Conservation (phyloP, 331 rosid species). For the Erythrophleum ivorense region DNA sequence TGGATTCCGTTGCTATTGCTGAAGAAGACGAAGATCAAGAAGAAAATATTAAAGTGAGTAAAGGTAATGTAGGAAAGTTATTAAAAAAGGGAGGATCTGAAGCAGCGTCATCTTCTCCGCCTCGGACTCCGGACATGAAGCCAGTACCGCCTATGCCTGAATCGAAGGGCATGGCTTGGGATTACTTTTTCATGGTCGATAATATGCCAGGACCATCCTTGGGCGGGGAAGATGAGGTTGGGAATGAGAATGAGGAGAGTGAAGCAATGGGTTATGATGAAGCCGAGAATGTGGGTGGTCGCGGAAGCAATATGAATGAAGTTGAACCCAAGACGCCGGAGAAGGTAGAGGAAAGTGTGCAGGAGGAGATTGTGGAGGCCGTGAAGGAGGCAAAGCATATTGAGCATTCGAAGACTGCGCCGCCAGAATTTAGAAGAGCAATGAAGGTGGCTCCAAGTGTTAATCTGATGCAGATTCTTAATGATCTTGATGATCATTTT, state of each 20-base stretch:
- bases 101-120: constrained; percentile 35
- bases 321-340: constrained; percentile 81
- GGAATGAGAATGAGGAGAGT: constrained; percentile 35
- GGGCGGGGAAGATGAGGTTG: constrained; percentile 47
- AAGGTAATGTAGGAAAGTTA: constrained; percentile 32
- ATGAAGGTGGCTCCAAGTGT: constrained; percentile 54
- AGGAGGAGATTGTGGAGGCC: constrained; percentile 43
- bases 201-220: constrained; percentile 64
- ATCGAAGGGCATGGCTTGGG: constrained; percentile 76
- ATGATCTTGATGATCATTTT: constrained; percentile 73
- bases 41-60: constrained; percentile 15
- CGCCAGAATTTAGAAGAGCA: constrained; percentile 67
- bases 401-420: constrained; percentile 76
- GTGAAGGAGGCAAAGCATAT: constrained; percentile 45
- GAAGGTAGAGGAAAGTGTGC: constrained; percentile 45
- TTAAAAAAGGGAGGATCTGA: constrained; percentile 43
- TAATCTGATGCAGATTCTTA: constrained; percentile 60
- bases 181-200: constrained; percentile 72
- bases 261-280: constrained; percentile 47
- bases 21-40: constrained; percentile 60
- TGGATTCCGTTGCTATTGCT: constrained; percentile 48
- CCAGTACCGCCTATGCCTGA: constrained; percentile 72
- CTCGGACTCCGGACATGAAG: constrained; percentile 56
- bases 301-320: constrained; percentile 38
- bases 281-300: constrained; percentile 33